A percentile compares a stretch with the other conserved stretches of the same genome.
These are phyloP conservation scores for Candida golubevii DNA, from an alignment of 805 yeast species.

Conservation along the genomic window DNA sequence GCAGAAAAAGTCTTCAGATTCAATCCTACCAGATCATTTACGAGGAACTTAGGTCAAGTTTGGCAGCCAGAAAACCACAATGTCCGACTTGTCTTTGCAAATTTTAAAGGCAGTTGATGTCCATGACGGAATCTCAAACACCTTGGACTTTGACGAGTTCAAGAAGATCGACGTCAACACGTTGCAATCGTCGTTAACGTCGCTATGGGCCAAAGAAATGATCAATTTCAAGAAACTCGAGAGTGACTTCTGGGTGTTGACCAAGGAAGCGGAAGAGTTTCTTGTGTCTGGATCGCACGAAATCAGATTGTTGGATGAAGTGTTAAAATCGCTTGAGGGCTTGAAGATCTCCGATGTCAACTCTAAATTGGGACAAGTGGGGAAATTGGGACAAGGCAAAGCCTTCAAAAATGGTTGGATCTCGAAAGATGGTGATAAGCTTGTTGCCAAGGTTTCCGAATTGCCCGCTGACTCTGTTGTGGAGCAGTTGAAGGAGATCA, in stretches of 20 bases:
- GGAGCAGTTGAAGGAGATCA: constrained; percentile 54
- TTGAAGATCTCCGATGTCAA: constrained; percentile 75
- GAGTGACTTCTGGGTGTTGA: constrained; percentile 67
- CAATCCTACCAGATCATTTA: not conserved
- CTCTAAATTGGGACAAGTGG: constrained; percentile 71
- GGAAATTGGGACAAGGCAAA: constrained; percentile 91
- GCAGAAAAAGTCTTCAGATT: constrained; percentile 12
- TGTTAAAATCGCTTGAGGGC: constrained; percentile 70
- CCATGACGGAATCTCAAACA: constrained; percentile 58
- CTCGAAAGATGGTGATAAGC: constrained; percentile 75
- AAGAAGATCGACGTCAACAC: constrained; percentile 60
- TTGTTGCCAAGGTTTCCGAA: constrained; percentile 56
- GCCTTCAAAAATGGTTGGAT: constrained; percentile 99
- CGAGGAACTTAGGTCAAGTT: too few relatives aligned
- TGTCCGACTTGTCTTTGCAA: constrained; percentile 65
- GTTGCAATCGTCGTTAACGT: constrained; percentile 78
- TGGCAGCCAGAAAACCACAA: constrained; percentile 16
- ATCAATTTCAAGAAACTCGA: constrained; percentile 70
- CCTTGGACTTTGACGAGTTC: constrained; percentile 54
- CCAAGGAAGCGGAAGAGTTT: constrained; percentile 79
- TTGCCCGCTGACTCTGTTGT: constrained; percentile 68
- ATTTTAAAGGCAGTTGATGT: constrained; percentile 62
- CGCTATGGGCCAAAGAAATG: constrained; percentile 81
- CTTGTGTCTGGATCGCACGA: constrained; percentile 86
- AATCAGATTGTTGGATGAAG: constrained; percentile 69